phyloP scores from a whole-genome alignment of 1,284 basidiomycete species.

The Irpex sp. region DNA sequence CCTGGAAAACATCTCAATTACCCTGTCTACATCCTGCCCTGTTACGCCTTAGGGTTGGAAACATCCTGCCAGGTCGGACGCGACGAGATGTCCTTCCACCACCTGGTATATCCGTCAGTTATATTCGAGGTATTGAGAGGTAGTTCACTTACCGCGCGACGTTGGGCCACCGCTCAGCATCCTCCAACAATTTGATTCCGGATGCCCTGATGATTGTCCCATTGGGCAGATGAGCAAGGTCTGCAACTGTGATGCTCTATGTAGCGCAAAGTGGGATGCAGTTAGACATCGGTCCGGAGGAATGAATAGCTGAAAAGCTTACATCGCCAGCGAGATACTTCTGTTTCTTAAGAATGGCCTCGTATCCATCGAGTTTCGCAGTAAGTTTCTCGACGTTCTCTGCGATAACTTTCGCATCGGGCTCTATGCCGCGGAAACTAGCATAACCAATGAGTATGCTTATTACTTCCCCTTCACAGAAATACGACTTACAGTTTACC shows the following conservation, averaged over 20 bases:
- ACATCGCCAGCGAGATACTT: neutral
- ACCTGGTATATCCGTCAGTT: neutral
- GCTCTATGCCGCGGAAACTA: neutral
- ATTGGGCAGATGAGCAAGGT: neutral
- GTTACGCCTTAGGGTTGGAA: too few species aligned
- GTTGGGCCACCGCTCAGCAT: neutral
- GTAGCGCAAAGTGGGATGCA: neutral
- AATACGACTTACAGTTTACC: neutral
- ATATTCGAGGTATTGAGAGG: too few species aligned
- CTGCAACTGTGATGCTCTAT: neutral
- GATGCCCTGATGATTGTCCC: neutral
- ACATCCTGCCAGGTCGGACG: neutral
- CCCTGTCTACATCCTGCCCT: too few species aligned
- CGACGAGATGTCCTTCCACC: conserved; percentile 1
- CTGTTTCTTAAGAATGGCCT: neutral
- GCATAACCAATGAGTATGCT: neutral
- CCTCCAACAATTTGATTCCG: neutral
- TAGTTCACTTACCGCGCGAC: neutral
- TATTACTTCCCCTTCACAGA: neutral
- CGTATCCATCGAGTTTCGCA: neutral
- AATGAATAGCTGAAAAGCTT: neutral
- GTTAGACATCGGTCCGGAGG: neutral
- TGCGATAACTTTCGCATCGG: neutral
- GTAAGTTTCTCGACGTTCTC: neutral
- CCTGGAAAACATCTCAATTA: too few species aligned